Evolutionary conservation across 441 rosid species (phyloP), one percentile per base, ranked within the genome.

Genomic region (Breynia disticha): DNA sequence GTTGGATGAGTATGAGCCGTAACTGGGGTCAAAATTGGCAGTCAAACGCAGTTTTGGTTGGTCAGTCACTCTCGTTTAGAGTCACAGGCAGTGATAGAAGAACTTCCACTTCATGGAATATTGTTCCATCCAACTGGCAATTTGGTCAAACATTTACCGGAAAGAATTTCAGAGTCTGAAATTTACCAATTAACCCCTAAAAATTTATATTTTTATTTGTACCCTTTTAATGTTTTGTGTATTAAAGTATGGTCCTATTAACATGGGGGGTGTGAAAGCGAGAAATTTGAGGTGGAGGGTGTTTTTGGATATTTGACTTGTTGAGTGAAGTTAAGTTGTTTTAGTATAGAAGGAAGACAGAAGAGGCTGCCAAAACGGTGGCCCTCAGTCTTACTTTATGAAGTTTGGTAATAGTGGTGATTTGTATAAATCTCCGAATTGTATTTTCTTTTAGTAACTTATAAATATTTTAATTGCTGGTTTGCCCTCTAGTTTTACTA

Each of bases 21-120:
- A 83, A 83, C 81, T 83, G 87, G 90, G 90, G 84, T 9, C 90
- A 80, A 52, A 83, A 83, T 57, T 83, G 90, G 84, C 84, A 79
- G 63, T 74, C 85, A 13, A 70, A 79, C 41, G 67, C 82, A 2
- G 72, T 76, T 48, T 55, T 83, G 49, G 77, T 65, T 16, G 87
- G 90, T 12, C 90, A 83, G 68, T 54, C 84, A 2, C 79, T 83
- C 2, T 83, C 90, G 0, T 83, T 83, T 52, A 63, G 86, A 57
- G 77, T 80, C 46, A 64, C 73, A 15, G 81, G 67, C 64, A 78
- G 90, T 46, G 90, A 83, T 64, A 57, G 81, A 12, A 79, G 90
- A 41, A 67, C 75, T 19, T 80, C 90, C 52, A 83, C 90, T 14
- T 80, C 90, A 0, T 80, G 84, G 90, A 80, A 83, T 72, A 47